phyloP scores from a whole-genome alignment of 1,284 basidiomycete species.

The Ceratobasidium sp. region DNA sequence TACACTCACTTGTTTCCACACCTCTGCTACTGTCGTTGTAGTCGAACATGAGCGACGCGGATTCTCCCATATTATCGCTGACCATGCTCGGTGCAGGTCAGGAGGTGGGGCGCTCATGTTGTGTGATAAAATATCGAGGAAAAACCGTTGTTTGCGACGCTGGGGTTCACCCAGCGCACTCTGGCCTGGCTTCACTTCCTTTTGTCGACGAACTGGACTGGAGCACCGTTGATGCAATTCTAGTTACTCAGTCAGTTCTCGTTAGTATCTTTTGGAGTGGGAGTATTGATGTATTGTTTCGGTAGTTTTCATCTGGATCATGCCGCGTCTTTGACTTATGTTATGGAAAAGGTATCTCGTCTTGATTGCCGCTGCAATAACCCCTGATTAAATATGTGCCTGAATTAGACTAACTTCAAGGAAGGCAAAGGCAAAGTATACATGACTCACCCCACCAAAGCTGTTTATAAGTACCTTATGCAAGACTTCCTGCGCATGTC shows the following conservation, averaged over 20 bases:
- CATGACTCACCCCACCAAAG: slow-evolving; percentile 99
- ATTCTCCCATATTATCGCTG: slow-evolving; percentile 81
- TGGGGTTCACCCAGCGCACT: slow-evolving; percentile 97
- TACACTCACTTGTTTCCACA: neutral
- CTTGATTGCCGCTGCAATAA: slow-evolving; percentile 2
- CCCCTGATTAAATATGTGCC: neutral
- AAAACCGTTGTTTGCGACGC: slow-evolving; percentile 97
- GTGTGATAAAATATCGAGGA: slow-evolving; percentile 94
- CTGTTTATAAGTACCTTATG: slow-evolving; percentile 99
- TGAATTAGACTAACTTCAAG: slow-evolving; percentile 87
- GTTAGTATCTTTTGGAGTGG: neutral
- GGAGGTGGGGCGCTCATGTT: slow-evolving; percentile 97
- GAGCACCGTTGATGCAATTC: slow-evolving; percentile 96
- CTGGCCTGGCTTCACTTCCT: slow-evolving; percentile 93
- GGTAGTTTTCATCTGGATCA: slow-evolving; percentile 96
- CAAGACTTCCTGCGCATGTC: slow-evolving; percentile 97
- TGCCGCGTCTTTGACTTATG: slow-evolving; percentile 96
- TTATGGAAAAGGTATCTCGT: slow-evolving; percentile 89
- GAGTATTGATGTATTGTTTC: neutral
- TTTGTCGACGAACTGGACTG: slow-evolving; percentile 99
- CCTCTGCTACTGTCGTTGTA: neutral
- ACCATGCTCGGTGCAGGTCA: slow-evolving; percentile 96
- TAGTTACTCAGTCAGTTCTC: slow-evolving; percentile 89
- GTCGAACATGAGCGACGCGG: slow-evolving; percentile 52
- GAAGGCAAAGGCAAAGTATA: slow-evolving; percentile 97